Evolutionary conservation across 129 eudicot species (phyloP).

Genomic region (Helichrysum umbraculigerum): DNA sequence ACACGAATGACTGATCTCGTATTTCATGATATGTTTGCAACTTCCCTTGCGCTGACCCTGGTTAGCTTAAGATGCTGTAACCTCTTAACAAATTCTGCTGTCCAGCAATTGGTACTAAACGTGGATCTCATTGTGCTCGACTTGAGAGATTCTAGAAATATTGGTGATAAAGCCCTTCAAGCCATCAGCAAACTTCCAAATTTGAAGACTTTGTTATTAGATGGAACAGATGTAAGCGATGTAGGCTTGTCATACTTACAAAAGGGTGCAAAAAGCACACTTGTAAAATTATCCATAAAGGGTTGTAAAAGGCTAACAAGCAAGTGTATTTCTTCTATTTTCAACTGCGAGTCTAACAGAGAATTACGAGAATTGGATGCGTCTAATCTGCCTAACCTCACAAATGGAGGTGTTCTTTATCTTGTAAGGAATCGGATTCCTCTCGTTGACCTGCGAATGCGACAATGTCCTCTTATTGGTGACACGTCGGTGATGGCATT

Average conservation of each 20-base stretch:
- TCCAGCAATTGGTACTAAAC: constrained; percentile 58
- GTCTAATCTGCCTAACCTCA: constrained; percentile 77
- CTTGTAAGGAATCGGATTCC: constrained; percentile 72
- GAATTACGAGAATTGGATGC: constrained; percentile 74
- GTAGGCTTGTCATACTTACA: constrained; percentile 65
- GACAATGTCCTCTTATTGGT: constrained; percentile 88
- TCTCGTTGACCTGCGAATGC: constrained; percentile 67
- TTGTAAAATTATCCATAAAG: constrained; percentile 68
- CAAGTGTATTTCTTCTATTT: constrained; percentile 65
- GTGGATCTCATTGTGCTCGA: constrained; percentile 62
- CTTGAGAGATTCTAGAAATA: constrained; percentile 78
- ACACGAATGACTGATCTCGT: constrained; percentile 88
- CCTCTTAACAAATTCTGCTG: constrained; percentile 72
- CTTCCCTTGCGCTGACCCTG: constrained; percentile 75
- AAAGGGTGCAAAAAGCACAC: constrained; percentile 49
- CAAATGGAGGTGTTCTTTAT: constrained; percentile 63
- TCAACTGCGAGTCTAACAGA: constrained; percentile 49
- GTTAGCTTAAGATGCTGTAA: constrained; percentile 92
- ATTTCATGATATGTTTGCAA: constrained; percentile 85
- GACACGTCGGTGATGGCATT: constrained; percentile 90
- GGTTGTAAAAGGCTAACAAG: constrained; percentile 94
- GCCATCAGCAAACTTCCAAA: constrained; percentile 63
- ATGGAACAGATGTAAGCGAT: constrained; percentile 82
- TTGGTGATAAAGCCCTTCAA: constrained; percentile 85
- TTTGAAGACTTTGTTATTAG: constrained; percentile 64